Evolutionary conservation across 2,329 filamentous ascomycete genomes (phyloP), one percentile per base, ranked within the genome.

Genomic region (Arthrobotrys pseudoclavata): DNA sequence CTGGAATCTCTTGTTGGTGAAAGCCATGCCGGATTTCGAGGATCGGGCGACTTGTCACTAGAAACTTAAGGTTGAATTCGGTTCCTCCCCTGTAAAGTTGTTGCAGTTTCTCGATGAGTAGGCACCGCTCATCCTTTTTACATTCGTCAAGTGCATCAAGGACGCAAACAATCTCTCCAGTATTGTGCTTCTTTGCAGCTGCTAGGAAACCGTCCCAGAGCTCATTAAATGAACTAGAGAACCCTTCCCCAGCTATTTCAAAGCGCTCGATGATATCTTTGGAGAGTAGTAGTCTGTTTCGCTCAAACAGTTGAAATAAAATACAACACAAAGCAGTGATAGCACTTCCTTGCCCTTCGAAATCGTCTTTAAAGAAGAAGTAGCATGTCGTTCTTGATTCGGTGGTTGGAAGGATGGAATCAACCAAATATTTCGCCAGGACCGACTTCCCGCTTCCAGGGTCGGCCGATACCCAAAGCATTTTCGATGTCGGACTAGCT

Each of bases 351-450:
- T 50, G 47, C 7, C 47, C 47, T 12, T 50, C 47, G 10, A 50
- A 50, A 12, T 82, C 81, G 20, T 85, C 84, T 37, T 85, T 85
- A 81, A 86, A 86, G 79, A 86, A 86, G 81, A 85, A 86, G 61
- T 85, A 86, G 52, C 83, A 84, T 1, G 79, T 80, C 0, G 80
- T 83, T n/a, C 79, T 80, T 0, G 61, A 57, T 1, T 42, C 12
- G 0, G 29, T 79, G 0, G 31, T 79, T 0, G 66, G 67, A 1
- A 85, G 71, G 0, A 82, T 60, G 0, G 79, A 13, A 26, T 86
- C 84, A 0, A 84, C 79, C 0, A 86, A 75, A 85, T 85, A 77
- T 86, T 86, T n/a, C n/a, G n/a, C n/a, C n/a, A n/a, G n/a, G n/a
- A n/a, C n/a, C n/a, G n/a, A n/a, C n/a, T n/a, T n/a, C 6, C 85